A percentile compares a stretch with the other conserved stretches of the same genome.
phyloP scores from a whole-genome alignment of 2,329 filamentous ascomycete genomes.

The Aureobasidium sp. region DNA sequence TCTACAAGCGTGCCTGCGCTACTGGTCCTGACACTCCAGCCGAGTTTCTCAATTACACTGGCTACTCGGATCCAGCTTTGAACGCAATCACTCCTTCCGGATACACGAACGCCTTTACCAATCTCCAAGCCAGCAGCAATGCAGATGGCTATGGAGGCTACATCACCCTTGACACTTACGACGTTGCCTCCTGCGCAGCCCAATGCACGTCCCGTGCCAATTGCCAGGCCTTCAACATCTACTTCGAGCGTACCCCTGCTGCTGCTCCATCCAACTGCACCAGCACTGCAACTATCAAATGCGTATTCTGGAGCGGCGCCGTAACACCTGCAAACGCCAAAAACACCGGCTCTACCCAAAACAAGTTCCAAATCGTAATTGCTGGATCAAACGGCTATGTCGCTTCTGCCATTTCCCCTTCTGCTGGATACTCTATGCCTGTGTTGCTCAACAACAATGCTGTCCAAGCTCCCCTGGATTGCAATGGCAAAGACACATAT shows the following conservation, averaged over 20 bases:
- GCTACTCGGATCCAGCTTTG: constrained; percentile 17
- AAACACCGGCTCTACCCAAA: constrained; percentile 29
- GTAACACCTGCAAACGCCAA: constrained; percentile 24
- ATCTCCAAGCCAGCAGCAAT: constrained; percentile 16
- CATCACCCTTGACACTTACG: not conserved
- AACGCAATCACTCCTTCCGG: constrained; percentile 16
- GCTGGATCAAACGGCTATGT: constrained; percentile 16
- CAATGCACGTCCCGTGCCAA: constrained; percentile 10
- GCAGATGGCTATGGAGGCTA: not conserved
- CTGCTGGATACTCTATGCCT: constrained; percentile 16
- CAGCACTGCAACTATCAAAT: constrained; percentile 24
- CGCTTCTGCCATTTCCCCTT: not conserved
- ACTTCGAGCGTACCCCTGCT: constrained; percentile 29
- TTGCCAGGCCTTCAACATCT: constrained; percentile 19
- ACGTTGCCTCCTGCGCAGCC: constrained; percentile 3
- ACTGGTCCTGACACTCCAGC: constrained; percentile 17
- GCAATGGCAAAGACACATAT: constrained; percentile 23
- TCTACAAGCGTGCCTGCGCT: not conserved
- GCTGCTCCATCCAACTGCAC: not conserved
- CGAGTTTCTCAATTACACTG: constrained; percentile 17
- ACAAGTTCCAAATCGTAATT: constrained; percentile 18
- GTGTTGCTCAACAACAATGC: constrained; percentile 18
- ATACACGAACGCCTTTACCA: constrained; percentile 18
- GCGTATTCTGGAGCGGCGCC: constrained; percentile 29
- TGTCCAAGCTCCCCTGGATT: constrained; percentile 24